Evolutionary conservation across 169 alveolate genomes (phyloP), one percentile per base, ranked within the genome.

Genomic region (Cystoisospora suis): DNA sequence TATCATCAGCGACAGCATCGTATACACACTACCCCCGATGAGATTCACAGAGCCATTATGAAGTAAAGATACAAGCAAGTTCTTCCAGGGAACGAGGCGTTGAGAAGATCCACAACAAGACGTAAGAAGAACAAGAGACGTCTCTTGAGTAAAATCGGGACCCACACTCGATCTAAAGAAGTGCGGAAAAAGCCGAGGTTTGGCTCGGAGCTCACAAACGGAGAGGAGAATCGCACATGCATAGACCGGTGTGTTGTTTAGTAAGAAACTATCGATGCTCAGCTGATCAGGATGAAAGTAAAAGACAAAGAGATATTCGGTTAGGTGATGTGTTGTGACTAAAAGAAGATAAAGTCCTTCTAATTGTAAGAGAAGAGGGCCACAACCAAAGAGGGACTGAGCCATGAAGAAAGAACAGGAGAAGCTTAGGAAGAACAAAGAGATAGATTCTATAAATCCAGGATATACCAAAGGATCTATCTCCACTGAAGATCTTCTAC

Each of bases 241-340:
- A 56, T 90, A 90, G 69, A 69, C 90, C 27, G 53, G 44, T 4
- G 65, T 79, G 93, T 90, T 90, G 90, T 90, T 90, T 15, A 90
- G 20, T 15, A 90, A 86, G 36, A 90, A 90, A 5, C 88, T 44
- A 40, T 90, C 93, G 70, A 3, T 38, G 65, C 38, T 4, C 23
- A 90, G 80, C 0, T 70, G 81, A 3, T 32, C 47, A 15, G 87
- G 93, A 23, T 90, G 93, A 42, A 44, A 79, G 40, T 49, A 3
- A 5, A 56, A n/a, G 1, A 81, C 89, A 59, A 90, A 90, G 20
- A 81, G 40, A 45, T 47, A 90, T 65, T 90, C 93, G 12, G 80
- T 38, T 40, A 36, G 15, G 56, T 90, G 93, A 40, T 79, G 90
- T 72, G 65, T 49, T 58, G 56, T 56, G 87, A 90, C 83, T 81